These are phyloP conservation scores for Podaxis sp. DNA, from an alignment of 768 basidiomycete species.

Conservation along the genomic window DNA sequence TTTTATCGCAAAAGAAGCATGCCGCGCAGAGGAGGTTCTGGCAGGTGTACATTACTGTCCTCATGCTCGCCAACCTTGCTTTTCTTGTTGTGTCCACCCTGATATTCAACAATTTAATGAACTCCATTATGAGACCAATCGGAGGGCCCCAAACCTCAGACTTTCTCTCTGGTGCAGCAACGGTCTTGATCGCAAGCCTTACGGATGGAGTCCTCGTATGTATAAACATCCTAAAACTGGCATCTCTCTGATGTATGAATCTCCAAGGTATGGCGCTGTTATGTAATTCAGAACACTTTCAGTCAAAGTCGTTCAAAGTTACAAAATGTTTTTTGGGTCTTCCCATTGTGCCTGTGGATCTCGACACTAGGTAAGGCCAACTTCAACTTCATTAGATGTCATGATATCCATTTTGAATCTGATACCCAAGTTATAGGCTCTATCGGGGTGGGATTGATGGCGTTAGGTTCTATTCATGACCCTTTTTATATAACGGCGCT, in stretches of 20 bases:
- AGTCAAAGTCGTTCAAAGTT: not conserved
- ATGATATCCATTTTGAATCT: not conserved
- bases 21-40: too few species aligned
- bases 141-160: not conserved
- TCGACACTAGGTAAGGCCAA: not conserved
- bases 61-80: too few species aligned
- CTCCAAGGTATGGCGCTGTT: not conserved
- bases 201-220: not conserved
- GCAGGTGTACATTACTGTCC: too few species aligned
- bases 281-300: not conserved
- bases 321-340: not conserved
- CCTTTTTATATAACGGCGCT: not conserved
- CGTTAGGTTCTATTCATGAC: not conserved
- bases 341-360: not conserved
- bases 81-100: not conserved
- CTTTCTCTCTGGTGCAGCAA: not conserved
- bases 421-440: not conserved
- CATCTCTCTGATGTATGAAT: not conserved
- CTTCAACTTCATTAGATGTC: not conserved
- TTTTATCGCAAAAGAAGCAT: too few species aligned
- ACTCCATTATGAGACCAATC: not conserved
- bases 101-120: not conserved
- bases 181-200: not conserved
- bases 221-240: not conserved
- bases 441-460: not conserved